Evolutionary conservation across 2,329 filamentous ascomycete genomes (phyloP).

Genomic region (Colletotrichum spaethianum): DNA sequence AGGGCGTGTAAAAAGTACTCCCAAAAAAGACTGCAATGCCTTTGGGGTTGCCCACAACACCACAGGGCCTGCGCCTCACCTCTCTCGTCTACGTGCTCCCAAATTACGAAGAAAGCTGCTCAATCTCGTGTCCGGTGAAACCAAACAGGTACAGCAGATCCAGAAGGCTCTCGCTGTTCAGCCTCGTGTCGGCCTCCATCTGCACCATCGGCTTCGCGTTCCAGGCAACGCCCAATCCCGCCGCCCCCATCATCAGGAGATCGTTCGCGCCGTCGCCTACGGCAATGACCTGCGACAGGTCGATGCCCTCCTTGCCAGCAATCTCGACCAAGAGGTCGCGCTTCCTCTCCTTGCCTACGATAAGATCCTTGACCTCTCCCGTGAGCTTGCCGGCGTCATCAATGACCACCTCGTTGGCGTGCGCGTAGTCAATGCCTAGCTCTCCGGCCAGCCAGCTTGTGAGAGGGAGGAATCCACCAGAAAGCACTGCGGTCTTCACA

Average conservation of each 20-base stretch:
- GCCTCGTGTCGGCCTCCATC: conserved; percentile 78
- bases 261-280: conserved; percentile 90
- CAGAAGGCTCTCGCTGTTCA: conserved; percentile 79
- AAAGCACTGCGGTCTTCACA: conserved; percentile 90
- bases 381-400: conserved; percentile 74
- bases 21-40: not conserved
- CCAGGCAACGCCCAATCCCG: conserved; percentile 85
- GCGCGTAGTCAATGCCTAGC: conserved; percentile 88
- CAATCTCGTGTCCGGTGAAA: conserved; percentile 75
- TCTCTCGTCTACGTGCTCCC: conserved; percentile 25
- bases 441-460: conserved; percentile 87
- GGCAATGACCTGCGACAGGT: conserved; percentile 77
- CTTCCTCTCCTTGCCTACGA: conserved; percentile 85
- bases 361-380: conserved; percentile 78
- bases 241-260: conserved; percentile 82
- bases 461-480: conserved; percentile 91
- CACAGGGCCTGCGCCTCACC: not conserved
- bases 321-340: conserved; percentile 79
- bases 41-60: conserved; percentile 3
- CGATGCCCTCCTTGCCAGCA: conserved; percentile 75
- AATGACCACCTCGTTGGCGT: conserved; percentile 86
- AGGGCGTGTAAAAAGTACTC: conserved; percentile 1
- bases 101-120: conserved; percentile 56
- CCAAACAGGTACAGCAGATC: conserved; percentile 84
- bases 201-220: conserved; percentile 89